Base-by-base conservation (phyloP, 2,329 filamentous ascomycete species). In the Fusarium kyushuense region DNA sequence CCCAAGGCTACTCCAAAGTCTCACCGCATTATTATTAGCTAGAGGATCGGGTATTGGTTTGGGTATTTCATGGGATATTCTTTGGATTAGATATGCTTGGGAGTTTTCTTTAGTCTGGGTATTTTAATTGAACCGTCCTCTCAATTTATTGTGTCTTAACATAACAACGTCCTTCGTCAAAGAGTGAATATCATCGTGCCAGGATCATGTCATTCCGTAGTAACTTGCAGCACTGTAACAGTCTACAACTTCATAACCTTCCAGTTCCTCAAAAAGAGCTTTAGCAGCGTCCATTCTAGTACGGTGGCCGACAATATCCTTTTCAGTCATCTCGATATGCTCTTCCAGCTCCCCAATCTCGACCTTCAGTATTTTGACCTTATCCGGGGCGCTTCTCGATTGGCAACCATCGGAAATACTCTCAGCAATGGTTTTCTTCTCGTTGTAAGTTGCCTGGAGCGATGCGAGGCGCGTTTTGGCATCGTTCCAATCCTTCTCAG, bases 1-100 rank as follows among this genome's bases (percentile, higher is more conserved):
- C 58, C 58, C 0, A 61, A 61, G 40, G 29, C 40, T 33, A 35
- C 45, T 40, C 27, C 33, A 0, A n/a, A 41, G 19, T 19, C 40
- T 10, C 58, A 19, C 7, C 58, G 40, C 13, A 61, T 61, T 5
- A 10, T 35, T 0, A 61, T 61, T 0, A 38, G 40, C 6, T 61
- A 32, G 23, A 21, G 1, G 16, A 27, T 35, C 0, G 6, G 9
- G 14, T 36, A 1, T 27, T 6, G 7, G 11, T 17, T 16, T 5
- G 25, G n/a, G 2, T 8, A 13, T 21, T 16, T 40, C 1, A 27
- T 5, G 11, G 19, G 3, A 58, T 54, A 19, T 32, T 6, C 11
- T 38, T 3, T 32, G 12, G 2, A 19, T n/a, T 27, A 16, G 38
- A 38, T 25, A 12, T 21, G 12, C n/a, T 36, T n/a, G 1, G n/a